Evolutionary conservation across 1,139 yeast species (phyloP), one percentile per base, ranked within the genome.

Genomic region (Sugiyamaella sp.): DNA sequence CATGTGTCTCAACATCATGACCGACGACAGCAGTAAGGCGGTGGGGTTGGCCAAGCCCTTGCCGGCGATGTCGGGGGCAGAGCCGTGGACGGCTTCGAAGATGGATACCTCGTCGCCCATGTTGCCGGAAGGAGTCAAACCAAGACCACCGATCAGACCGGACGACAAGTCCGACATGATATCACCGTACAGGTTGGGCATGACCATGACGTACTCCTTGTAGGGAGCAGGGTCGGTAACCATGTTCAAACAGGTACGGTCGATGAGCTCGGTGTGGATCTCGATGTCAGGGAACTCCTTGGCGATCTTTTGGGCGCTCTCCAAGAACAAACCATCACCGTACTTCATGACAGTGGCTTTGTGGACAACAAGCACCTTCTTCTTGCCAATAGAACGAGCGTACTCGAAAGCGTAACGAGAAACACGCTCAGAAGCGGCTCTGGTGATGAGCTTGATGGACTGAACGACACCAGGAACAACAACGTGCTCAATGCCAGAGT

Each of bases 1-100:
- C 98, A 93, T 90, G 80, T 93, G 98, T 80, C 96, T 88, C 81
- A 93, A 86, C 98, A 93, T 91, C 97, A 93, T 91, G 71, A 90
- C 90, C 51, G 98, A 91, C 49, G 97, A 89, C 72, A 93, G 82
- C 72, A 93, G 80, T 72, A 93, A 78, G 59, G 99, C 99, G 61
- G 98, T 93, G 77, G 99, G 99, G 84, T 93, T 93, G 63, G 99
- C 99, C 73, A 88, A 83, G 71, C 96, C 95, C 81, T 91, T 89
- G 71, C 97, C 97, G 61, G 97, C 97, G 70, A 91, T 91, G 74
- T 91, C 98, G 64, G 97, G 98, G 61, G 97, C 98, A 57, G 97
- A 89, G 73, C 99, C 98, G 75, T 93, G 98, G 70, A 93, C 99
- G 64, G 99, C 98, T 81, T 93, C 99, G 74, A 93, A 93, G 72